Percentiles rank a stretch among this genome's conserved stretches.
Evolutionary conservation across 2,329 filamentous ascomycete genomes (phyloP).

Genomic region (Phaeosphaeriaceae sp.): DNA sequence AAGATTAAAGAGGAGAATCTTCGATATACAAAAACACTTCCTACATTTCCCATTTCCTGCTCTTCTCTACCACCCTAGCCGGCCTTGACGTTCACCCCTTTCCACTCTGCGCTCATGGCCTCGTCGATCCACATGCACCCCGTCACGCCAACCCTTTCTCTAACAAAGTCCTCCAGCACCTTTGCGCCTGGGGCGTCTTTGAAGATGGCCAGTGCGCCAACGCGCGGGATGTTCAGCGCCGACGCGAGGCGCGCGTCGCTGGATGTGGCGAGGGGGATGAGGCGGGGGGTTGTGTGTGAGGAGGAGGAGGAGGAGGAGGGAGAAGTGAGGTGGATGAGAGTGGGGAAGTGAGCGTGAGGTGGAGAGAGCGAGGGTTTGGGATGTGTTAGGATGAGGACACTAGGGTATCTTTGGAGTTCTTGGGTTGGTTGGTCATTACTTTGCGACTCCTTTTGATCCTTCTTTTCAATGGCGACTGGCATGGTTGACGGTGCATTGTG

Average conservation of each 20-base stretch:
- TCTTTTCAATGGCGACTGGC: constrained; percentile 3
- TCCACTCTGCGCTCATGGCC: constrained; percentile 48
- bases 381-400: constrained; percentile 42
- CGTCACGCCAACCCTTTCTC: constrained; percentile 59
- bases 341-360: constrained; percentile 43
- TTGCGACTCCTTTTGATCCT: not conserved
- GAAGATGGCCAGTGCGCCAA: constrained; percentile 68
- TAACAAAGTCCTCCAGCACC: constrained; percentile 63
- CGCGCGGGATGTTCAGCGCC: constrained; percentile 66
- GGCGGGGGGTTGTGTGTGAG: constrained; percentile 52
- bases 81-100: constrained; percentile 50
- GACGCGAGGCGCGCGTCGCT: constrained; percentile 64
- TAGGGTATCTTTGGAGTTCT: constrained; percentile 14
- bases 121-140: constrained; percentile 65
- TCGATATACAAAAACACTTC: too few species aligned
- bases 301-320: constrained; percentile 3
- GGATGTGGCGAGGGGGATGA: constrained; percentile 68
- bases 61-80: constrained; percentile 7
- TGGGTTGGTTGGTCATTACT: not conserved
- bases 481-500: constrained; percentile 19
- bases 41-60: too few species aligned
- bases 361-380: constrained; percentile 41
- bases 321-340: constrained; percentile 36
- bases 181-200: constrained; percentile 63
- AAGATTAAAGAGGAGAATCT: too few species aligned